Conservation (phyloP, 2,329 filamentous ascomycete species). For the Ophiostoma tasmaniense region DNA sequence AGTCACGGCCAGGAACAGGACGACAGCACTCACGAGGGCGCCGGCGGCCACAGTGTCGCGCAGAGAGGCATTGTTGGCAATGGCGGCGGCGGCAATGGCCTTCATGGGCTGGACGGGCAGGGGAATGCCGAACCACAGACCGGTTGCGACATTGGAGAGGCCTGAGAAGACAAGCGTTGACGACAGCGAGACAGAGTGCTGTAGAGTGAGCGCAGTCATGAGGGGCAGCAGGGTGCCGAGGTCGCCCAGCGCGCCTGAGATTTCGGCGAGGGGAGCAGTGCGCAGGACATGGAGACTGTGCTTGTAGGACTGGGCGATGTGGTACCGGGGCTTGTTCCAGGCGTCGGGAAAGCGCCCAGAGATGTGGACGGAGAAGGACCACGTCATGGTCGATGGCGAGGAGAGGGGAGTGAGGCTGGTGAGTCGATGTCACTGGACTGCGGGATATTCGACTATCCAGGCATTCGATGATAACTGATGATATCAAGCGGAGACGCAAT, state of each 20-base stretch:
- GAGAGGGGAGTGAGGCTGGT: not conserved
- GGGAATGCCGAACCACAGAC: conserved; percentile 75
- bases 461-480: not conserved
- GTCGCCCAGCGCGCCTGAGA: conserved; percentile 82
- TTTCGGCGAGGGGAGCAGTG: conserved; percentile 52
- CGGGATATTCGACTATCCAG: not conserved
- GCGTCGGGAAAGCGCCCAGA: not conserved
- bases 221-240: conserved; percentile 83
- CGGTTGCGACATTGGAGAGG: conserved; percentile 76
- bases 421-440: not conserved
- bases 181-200: conserved; percentile 69
- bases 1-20: conserved; percentile 69
- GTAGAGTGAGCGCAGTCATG: conserved; percentile 74
- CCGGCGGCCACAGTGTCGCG: conserved; percentile 75
- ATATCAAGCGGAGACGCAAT: not conserved
- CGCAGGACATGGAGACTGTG: conserved; percentile 44
- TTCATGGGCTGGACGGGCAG: conserved; percentile 86
- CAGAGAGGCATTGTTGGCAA: conserved; percentile 57
- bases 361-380: not conserved
- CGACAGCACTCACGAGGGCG: conserved; percentile 63
- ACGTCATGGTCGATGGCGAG: not conserved
- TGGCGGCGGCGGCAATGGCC: conserved; percentile 83
- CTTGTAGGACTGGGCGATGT: conserved; percentile 30
- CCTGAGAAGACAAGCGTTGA: conserved; percentile 85
- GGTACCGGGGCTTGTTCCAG: conserved; percentile 8